Evolutionary conservation across 208 protist species (phyloP).

Genomic region (Leptomonas seymouri): DNA sequence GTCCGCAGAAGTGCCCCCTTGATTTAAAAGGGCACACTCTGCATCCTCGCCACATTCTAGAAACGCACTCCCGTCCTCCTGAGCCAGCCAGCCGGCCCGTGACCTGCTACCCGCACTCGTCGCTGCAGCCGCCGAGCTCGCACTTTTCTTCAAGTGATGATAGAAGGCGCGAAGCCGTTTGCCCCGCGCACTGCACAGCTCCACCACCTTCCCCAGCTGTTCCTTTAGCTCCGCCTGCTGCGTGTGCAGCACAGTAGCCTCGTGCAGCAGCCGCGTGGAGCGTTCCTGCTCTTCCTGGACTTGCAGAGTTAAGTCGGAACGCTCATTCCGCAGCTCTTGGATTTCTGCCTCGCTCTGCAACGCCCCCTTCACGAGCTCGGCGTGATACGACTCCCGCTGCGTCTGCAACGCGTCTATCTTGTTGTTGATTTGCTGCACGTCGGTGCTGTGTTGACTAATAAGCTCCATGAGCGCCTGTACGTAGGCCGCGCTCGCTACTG

Average conservation of each 20-base stretch:
- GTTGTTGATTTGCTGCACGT: conserved; percentile 11
- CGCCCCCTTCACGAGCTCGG: conserved; percentile 28
- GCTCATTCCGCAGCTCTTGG: conserved; percentile 42
- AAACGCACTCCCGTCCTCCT: neutral
- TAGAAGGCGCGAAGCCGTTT: conserved; percentile 21
- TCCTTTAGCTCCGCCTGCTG: conserved; percentile 44
- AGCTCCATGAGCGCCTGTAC: conserved; percentile 35
- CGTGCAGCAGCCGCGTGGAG: conserved; percentile 60
- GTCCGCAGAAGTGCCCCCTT: too few species aligned
- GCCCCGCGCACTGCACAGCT: conserved; percentile 33
- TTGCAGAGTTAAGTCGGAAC: conserved; percentile 42
- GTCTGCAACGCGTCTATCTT: conserved; percentile 16
- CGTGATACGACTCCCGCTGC: conserved; percentile 24
- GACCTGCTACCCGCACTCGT: neutral
- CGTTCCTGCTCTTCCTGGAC: conserved; percentile 77
- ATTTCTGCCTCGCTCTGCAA: conserved; percentile 41
- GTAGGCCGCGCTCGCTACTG: conserved; percentile 35
- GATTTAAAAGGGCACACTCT: neutral
- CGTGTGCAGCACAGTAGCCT: conserved; percentile 60
- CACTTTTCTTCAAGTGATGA: conserved; percentile 2
- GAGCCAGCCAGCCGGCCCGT: neutral
- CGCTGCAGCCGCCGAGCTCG: neutral
- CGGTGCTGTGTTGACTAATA: conserved; percentile 22
- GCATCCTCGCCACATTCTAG: neutral
- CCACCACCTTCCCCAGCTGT: conserved; percentile 42